Conservation (phyloP, 768 basidiomycete genomes). For the Baorangia bicolor region DNA sequence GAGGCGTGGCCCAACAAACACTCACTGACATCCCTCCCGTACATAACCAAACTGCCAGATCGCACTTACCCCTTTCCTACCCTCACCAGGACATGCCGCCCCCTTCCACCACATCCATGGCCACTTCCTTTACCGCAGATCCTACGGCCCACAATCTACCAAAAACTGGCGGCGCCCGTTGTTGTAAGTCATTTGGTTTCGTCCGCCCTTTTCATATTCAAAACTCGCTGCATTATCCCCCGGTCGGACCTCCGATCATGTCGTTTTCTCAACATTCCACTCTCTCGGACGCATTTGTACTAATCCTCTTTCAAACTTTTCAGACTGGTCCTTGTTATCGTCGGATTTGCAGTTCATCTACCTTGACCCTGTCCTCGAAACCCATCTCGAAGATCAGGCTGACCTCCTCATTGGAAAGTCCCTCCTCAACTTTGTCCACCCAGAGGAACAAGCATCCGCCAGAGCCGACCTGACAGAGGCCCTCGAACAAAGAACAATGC, state of each 20-base stretch:
- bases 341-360: conserved; percentile 76
- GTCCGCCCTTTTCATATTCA: conserved; percentile 8
- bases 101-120: conserved; percentile 28
- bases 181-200: conserved; percentile 53
- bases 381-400: conserved; percentile 72
- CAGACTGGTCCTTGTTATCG: conserved; percentile 84
- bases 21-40: conserved; percentile 25
- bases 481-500: conserved; percentile 69
- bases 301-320: conserved; percentile 11
- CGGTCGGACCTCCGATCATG: conserved; percentile 26
- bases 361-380: conserved; percentile 75
- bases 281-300: conserved; percentile 16
- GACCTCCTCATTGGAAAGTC: conserved; percentile 66
- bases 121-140: conserved; percentile 35
- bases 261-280: conserved; percentile 8
- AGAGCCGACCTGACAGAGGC: conserved; percentile 72
- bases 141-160: conserved; percentile 41
- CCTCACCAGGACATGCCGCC: conserved; percentile 32
- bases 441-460: conserved; percentile 77
- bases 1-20: conserved; percentile 30
- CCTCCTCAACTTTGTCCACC: conserved; percentile 78
- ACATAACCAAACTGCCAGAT: conserved; percentile 36
- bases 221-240: conserved; percentile 1
- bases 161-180: conserved; percentile 69
- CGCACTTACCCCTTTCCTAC: conserved; percentile 39